These are phyloP conservation scores for Mesembryanthemum crystallinum DNA, from an alignment of 148 eudicot species.

Conservation along the genomic window DNA sequence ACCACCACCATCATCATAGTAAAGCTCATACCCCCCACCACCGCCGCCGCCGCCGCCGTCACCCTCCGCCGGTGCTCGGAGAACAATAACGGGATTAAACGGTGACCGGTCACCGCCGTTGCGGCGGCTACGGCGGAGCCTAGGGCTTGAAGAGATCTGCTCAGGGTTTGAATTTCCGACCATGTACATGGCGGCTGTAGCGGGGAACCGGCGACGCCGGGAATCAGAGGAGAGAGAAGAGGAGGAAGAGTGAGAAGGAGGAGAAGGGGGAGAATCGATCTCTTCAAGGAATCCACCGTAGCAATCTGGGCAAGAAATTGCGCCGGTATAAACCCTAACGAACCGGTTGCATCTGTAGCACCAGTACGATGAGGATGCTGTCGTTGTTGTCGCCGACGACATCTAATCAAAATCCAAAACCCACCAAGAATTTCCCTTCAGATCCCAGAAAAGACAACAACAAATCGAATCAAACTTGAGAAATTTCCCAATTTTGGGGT, in stretches of 20 bases:
- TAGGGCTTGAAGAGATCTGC: slow-evolving; percentile 34
- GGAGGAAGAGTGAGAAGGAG: slow-evolving; percentile 18
- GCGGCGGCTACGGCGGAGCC: slow-evolving; percentile 48
- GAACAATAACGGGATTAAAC: slow-evolving; percentile 88
- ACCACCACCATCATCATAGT: slow-evolving; percentile 80
- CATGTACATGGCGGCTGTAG: slow-evolving; percentile 51
- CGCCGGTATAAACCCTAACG: slow-evolving; percentile 39
- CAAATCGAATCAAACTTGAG: no score
- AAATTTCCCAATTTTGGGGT: no score
- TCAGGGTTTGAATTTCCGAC: slow-evolving; percentile 34
- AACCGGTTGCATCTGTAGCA: slow-evolving; percentile 90
- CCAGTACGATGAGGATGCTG: slow-evolving; percentile 60
- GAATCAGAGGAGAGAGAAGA: slow-evolving; percentile 31
- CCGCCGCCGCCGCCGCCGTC: slow-evolving; percentile 26
- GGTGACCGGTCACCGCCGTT: slow-evolving; percentile 73
- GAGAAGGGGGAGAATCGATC: slow-evolving; percentile 39
- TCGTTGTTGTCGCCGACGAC: slow-evolving; percentile 30
- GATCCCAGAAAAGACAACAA: slow-evolving; percentile 1
- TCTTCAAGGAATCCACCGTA: slow-evolving; percentile 73
- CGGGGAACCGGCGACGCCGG: slow-evolving; percentile 54
- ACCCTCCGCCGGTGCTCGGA: slow-evolving; percentile 52
- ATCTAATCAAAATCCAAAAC: background rate
- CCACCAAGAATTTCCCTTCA: background rate
- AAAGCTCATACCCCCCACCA: slow-evolving; percentile 65
- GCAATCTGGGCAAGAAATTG: slow-evolving; percentile 75